Evolutionary conservation across 805 yeast species (phyloP).

Genomic region (Myxozyma sirexii): DNA sequence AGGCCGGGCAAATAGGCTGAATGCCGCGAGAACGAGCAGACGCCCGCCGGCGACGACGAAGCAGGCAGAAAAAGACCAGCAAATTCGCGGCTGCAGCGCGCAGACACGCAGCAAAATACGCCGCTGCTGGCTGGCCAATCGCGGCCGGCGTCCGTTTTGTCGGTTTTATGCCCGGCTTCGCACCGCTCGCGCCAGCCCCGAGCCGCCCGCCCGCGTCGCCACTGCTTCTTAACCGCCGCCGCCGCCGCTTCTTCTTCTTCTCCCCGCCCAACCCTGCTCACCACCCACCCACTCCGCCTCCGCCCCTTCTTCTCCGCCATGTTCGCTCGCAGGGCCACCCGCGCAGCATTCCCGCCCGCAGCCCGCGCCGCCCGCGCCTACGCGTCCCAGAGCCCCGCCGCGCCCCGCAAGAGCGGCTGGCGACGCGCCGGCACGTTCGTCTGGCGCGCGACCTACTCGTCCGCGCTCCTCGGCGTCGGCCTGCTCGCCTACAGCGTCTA

Average conservation of each 20-base stretch:
- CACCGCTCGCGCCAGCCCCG: neutral
- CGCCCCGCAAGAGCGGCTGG: slow-evolving; percentile 19
- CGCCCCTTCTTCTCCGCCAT: neutral
- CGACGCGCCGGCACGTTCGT: slow-evolving; percentile 12
- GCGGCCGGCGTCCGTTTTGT: neutral
- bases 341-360: neutral
- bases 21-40: too few species aligned
- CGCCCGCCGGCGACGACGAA: too few species aligned
- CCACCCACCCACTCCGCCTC: neutral
- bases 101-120: too few species aligned
- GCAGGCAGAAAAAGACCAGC: too few species aligned
- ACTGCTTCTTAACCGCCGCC: neutral
- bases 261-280: neutral
- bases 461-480: slow-evolving; percentile 28
- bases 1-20: too few species aligned
- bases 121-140: too few species aligned
- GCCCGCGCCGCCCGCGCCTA: slow-evolving; percentile 8
- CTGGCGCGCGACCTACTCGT: slow-evolving; percentile 29
- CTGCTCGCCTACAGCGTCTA: slow-evolving; percentile 39
- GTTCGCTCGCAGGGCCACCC: neutral
- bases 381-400: slow-evolving; percentile 12
- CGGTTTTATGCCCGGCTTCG: slow-evolving; percentile 6
- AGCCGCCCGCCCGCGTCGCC: slow-evolving; percentile 12
- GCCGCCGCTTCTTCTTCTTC: slow-evolving; percentile 3
- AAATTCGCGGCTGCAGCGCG: too few species aligned